Evolutionary conservation across 108 stramenopile genomes (phyloP).

Genomic region (Seminavis robusta): DNA sequence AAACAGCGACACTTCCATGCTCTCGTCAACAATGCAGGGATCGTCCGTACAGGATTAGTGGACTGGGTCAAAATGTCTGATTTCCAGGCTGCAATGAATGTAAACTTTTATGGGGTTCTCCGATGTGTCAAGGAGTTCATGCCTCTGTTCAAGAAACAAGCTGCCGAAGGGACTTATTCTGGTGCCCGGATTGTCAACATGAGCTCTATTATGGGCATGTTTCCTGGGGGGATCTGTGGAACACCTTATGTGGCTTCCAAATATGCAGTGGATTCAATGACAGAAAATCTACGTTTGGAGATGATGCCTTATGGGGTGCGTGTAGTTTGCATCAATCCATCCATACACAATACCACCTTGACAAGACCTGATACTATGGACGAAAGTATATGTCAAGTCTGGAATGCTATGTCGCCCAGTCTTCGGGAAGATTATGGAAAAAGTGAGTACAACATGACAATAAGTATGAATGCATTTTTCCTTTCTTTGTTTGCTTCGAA

Average conservation of each 20-base stretch:
- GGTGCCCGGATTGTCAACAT: slow-evolving; percentile 46
- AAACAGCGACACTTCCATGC: slow-evolving; percentile 38
- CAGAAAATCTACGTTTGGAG: slow-evolving; percentile 31
- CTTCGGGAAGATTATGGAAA: slow-evolving; percentile 33
- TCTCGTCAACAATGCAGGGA: slow-evolving; percentile 55
- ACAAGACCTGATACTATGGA: slow-evolving; percentile 3
- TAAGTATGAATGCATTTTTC: no score
- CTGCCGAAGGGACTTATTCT: no score
- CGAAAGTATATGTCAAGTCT: neutral
- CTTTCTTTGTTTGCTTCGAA: no score
- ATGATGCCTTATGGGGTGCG: slow-evolving; percentile 30
- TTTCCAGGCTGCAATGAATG: slow-evolving; percentile 33
- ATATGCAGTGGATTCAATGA: slow-evolving; percentile 41
- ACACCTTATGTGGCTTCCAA: slow-evolving; percentile 42
- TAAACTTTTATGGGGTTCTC: slow-evolving; percentile 48
- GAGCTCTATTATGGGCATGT: slow-evolving; percentile 35
- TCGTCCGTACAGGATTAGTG: slow-evolving; percentile 28
- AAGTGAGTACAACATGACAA: no score
- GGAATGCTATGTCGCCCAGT: neutral
- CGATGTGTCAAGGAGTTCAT: slow-evolving; percentile 40
- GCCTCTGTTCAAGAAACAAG: slow-evolving; percentile 36
- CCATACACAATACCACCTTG: slow-evolving; percentile 41
- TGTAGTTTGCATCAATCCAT: slow-evolving; percentile 40
- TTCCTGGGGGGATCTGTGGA: neutral
- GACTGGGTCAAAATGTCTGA: slow-evolving; percentile 36